Evolutionary conservation across 2,329 filamentous ascomycete species (phyloP), one percentile per base, ranked within the genome.

Genomic region (Elsinoe necatrix): DNA sequence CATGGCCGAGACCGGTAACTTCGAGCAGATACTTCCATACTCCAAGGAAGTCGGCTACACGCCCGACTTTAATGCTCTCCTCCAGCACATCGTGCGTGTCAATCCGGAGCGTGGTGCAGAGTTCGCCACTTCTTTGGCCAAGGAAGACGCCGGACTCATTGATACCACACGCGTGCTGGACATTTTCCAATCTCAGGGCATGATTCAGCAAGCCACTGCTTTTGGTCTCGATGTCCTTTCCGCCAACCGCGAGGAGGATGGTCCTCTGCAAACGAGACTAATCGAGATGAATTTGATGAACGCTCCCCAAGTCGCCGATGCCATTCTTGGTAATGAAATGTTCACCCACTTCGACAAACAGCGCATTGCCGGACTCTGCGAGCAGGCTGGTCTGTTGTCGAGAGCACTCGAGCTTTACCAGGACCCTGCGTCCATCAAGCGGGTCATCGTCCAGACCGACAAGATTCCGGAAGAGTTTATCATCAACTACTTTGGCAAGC

Each of bases 221-320:
- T 98, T 98, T 81, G 76, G 98, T 54, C 81, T 98, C 23, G 93
- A 98, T 73, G 92, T 91, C 1, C 80, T 98, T 31, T 93, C 95
- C 72, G 89, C 93, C 64, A 96, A 98, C 75, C 86, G 85, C 65
- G 90, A 90, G 0, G 93, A 98, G 71, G 91, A 98, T 68, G 92
- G 85, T 37, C 85, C 92, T 63, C 79, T 98, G 37, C 93, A 98
- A 74, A 98, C 95, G 20, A 86, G 93, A 59, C 80, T 98, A 2
- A 77, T 98, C 57, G 95, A 98, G 78, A 97, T 98, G 91, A 98
- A 98, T 72, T 75, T 98, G 61, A 80, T 95, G 73, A 95, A 95
- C 64, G 95, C 93, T 1, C 93, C 93, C 52, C 93, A 97, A 72
- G 95, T 98, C 56, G 93, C 95, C 2, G 95, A 98, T 71, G 93